Evolutionary conservation across 2,329 filamentous ascomycete genomes (phyloP).

Genomic region (Fusarium nurragi): DNA sequence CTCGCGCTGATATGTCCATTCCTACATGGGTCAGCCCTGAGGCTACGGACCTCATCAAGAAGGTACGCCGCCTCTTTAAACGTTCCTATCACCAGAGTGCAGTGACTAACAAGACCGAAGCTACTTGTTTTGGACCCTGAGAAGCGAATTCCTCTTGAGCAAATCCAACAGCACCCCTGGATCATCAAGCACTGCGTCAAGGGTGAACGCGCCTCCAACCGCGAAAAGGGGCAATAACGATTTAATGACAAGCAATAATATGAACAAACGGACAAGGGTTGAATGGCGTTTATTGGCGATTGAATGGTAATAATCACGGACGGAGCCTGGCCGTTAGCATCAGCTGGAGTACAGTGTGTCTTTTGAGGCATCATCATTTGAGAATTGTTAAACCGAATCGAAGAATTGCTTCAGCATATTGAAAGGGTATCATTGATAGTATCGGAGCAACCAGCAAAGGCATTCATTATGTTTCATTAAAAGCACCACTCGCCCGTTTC

Average conservation of each 20-base stretch:
- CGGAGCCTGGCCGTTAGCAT: constrained; percentile 44
- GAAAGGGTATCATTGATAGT: constrained; percentile 42
- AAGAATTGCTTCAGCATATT: constrained; percentile 23
- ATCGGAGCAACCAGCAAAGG: constrained; percentile 36
- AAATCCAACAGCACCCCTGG: constrained; percentile 92
- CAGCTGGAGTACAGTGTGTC: constrained; percentile 44
- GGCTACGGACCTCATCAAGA: constrained; percentile 91
- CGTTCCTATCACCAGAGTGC: neutral
- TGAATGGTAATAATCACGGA: constrained; percentile 21
- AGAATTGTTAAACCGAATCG: constrained; percentile 22
- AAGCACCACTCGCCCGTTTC: constrained; percentile 14
- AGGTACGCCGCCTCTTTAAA: constrained; percentile 61
- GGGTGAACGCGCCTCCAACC: constrained; percentile 63
- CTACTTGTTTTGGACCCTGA: constrained; percentile 92
- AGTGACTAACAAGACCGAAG: constrained; percentile 56
- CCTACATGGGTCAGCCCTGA: constrained; percentile 91
- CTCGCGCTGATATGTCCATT: constrained; percentile 88
- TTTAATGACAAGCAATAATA: constrained; percentile 29
- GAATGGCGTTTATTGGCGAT: constrained; percentile 37
- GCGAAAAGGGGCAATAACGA: constrained; percentile 54
- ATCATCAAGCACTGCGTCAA: constrained; percentile 92
- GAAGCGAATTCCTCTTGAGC: constrained; percentile 88
- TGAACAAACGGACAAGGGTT: constrained; percentile 28
- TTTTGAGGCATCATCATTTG: constrained; percentile 35
- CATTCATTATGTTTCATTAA: constrained; percentile 17